Conservation (phyloP, 345 rosid genomes). For the Mallotus nudiflorus region DNA sequence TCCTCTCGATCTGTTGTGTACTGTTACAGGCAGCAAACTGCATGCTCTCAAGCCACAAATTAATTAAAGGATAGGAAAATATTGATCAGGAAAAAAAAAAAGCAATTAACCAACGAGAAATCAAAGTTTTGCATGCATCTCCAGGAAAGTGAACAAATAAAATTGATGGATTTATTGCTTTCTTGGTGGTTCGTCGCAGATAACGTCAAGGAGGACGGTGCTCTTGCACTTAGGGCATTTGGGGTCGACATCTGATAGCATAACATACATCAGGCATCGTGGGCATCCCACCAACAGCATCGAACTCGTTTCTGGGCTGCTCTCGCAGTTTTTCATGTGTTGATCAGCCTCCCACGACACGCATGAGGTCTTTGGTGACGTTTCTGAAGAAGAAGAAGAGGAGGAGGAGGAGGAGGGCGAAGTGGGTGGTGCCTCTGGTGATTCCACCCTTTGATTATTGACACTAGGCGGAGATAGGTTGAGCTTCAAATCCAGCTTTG, state of each 20-base stretch:
- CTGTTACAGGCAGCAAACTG: too few relatives aligned
- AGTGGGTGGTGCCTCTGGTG: background rate
- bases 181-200: background rate
- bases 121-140: too few relatives aligned
- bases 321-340: background rate
- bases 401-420: constrained; percentile 15
- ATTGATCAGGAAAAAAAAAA: too few relatives aligned
- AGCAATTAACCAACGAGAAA: too few relatives aligned
- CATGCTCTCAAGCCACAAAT: too few relatives aligned
- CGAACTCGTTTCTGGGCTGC: constrained; percentile 20
- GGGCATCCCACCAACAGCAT: constrained; percentile 62
- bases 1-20: too few relatives aligned
- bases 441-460: background rate
- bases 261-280: constrained; percentile 61
- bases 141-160: too few relatives aligned
- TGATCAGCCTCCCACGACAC: constrained; percentile 33
- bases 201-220: constrained; percentile 47
- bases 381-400: constrained; percentile 14
- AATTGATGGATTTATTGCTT: background rate
- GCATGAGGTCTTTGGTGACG: constrained; percentile 41
- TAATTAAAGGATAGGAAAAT: too few relatives aligned
- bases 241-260: constrained; percentile 52
- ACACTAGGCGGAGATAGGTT: constrained; percentile 36
- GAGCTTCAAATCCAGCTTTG: constrained; percentile 47
- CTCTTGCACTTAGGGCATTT: constrained; percentile 64